Percentiles rank a stretch among this genome's conserved stretches.
These are phyloP conservation scores for Hemileia vastatrix DNA, from an alignment of 1,284 basidiomycete genomes.

Conservation along the genomic window DNA sequence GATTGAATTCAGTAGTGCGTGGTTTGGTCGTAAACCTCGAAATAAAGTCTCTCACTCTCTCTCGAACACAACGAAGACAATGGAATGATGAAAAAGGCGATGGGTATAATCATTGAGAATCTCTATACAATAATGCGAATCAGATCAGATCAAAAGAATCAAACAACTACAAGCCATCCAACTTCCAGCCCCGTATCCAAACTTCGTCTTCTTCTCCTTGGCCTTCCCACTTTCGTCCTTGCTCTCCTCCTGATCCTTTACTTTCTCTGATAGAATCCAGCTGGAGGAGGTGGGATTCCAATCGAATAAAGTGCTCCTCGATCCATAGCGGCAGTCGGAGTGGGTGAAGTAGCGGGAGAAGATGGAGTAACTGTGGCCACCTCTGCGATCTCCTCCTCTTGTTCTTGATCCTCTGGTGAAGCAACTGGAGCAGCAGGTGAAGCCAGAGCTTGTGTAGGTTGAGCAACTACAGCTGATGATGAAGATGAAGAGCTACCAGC, in stretches of 20 bases:
- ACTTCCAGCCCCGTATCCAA: no score
- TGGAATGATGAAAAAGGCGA: no score
- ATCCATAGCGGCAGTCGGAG: background rate
- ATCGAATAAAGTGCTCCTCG: background rate
- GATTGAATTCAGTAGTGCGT: no score
- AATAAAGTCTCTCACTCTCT: no score
- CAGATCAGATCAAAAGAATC: no score
- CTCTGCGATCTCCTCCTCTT: no score
- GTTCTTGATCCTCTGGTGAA: no score
- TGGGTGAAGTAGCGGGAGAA: background rate
- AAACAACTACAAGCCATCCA: no score
- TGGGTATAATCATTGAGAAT: no score
- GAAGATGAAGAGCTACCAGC: background rate
- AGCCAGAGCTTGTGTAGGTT: background rate
- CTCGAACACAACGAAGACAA: no score
- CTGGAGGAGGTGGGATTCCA: background rate
- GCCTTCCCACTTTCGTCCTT: background rate
- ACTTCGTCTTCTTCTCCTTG: background rate
- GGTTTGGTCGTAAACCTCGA: no score
- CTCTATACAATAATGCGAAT: no score
- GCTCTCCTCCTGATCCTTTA: background rate
- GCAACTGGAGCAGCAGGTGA: background rate
- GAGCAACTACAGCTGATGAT: background rate
- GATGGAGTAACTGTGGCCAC: background rate
- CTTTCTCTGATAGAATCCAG: background rate